Conservation (phyloP, 768 basidiomycete species). For the Cystoderma amianthinum region DNA sequence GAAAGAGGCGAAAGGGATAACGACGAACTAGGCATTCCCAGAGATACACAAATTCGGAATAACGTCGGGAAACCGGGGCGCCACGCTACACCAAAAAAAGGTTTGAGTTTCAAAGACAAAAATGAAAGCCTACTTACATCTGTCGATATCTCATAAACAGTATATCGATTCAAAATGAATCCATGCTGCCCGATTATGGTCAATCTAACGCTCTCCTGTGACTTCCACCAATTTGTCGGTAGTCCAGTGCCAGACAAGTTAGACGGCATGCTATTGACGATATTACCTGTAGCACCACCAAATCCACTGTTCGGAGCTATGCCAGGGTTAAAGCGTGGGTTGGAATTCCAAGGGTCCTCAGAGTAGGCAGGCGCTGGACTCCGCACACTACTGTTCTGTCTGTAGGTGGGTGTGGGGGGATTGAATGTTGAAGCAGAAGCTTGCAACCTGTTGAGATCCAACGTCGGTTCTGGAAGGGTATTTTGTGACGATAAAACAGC, state of each 20-base stretch:
- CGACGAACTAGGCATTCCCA: slow-evolving; percentile 81
- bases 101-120: background rate
- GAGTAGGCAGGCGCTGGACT: slow-evolving; percentile 44
- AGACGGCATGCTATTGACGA: slow-evolving; percentile 44
- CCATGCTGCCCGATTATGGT: slow-evolving; percentile 83
- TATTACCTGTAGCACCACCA: slow-evolving; percentile 16
- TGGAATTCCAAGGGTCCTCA: slow-evolving; percentile 64
- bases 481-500: slow-evolving; percentile 74
- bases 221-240: slow-evolving; percentile 84
- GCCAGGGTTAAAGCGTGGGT: slow-evolving; percentile 23
- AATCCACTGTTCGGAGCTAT: slow-evolving; percentile 22
- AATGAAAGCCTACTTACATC: slow-evolving; percentile 44
- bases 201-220: slow-evolving; percentile 64
- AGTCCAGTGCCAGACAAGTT: slow-evolving; percentile 65
- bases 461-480: slow-evolving; percentile 65
- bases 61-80: slow-evolving; percentile 72
- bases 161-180: slow-evolving; percentile 84
- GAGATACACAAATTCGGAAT: slow-evolving; percentile 89
- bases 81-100: slow-evolving; percentile 37
- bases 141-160: slow-evolving; percentile 74
- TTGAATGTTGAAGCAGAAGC: slow-evolving; percentile 46
- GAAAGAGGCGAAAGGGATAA: slow-evolving; percentile 91
- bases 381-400: slow-evolving; percentile 34
- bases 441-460: slow-evolving; percentile 56
- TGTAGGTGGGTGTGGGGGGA: slow-evolving; percentile 28